Evolutionary conservation across 2,329 filamentous ascomycete species (phyloP), one percentile per base, ranked within the genome.

Genomic region (Nectriaceae sp.): DNA sequence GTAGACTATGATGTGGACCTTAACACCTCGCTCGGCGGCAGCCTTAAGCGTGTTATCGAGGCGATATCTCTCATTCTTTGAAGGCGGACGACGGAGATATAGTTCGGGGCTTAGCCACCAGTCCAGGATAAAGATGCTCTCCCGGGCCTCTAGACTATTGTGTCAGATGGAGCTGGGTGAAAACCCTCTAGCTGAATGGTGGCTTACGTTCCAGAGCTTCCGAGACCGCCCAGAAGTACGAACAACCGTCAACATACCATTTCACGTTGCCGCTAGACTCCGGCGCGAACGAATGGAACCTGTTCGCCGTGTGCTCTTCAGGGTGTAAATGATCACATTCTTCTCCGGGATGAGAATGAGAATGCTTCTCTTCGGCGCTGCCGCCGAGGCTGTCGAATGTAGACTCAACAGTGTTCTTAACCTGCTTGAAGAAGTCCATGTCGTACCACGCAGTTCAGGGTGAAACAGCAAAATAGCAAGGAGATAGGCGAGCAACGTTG

Each of bases 101-200:
- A 97, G 75, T 70, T 96, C 92, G 1, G 92, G 90, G 46, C 86
- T 91, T 55, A 96, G 70, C 90, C 91, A 96, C 90, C 88, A 94
- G 65, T 93, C 89, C 37, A 96, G 74, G 55, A 96, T 95, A 79
- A 88, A 92, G 59, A 96, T 87, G 36, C 81, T 88, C 59, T 93
- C 83, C 55, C 75, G 78, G 3, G 90, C 90, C 62, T 82, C 84
- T 82, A 54, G 1, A 6, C 31, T 21, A 3, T 21, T 0, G 6
- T 16, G 39, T 54, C 16, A 51, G 46, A 52, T 36, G 19, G 3
- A 38, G 35, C 31, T 13, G 6, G 35, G 8, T 40, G 10, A 11
- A 5, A 18, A 19, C 55, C n/a, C n/a, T n/a, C n/a, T n/a, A n/a
- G n/a, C n/a, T n/a, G n/a, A n/a, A n/a, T n/a, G n/a, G n/a, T n/a